phyloP scores from a whole-genome alignment of 2,329 filamentous ascomycete species.

The Aspergillus caelatus region DNA sequence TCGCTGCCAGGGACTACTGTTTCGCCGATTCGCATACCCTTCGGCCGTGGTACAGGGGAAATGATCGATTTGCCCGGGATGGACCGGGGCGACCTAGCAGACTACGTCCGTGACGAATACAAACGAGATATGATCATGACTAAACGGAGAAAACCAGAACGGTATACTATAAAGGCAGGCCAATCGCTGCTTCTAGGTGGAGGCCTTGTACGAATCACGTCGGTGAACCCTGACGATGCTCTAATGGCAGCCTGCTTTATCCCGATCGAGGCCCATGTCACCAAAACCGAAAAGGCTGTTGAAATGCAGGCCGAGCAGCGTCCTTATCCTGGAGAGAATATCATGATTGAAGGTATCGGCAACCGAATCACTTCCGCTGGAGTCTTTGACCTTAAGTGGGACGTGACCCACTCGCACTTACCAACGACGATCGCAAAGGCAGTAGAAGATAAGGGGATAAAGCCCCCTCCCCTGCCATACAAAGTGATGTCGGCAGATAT shows the following conservation, averaged over 20 bases:
- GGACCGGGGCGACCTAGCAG: slow-evolving; percentile 70
- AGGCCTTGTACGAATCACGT: slow-evolving; percentile 85
- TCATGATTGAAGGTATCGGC: slow-evolving; percentile 62
- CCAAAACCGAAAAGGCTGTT: slow-evolving; percentile 76
- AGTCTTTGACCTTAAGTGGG: slow-evolving; percentile 72
- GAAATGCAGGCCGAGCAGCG: slow-evolving; percentile 69
- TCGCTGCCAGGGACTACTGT: slow-evolving; percentile 90
- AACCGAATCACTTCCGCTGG: slow-evolving; percentile 70
- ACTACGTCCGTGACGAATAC: slow-evolving; percentile 68
- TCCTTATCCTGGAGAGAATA: slow-evolving; percentile 63
- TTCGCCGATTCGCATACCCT: slow-evolving; percentile 90
- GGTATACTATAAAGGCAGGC: slow-evolving; percentile 71
- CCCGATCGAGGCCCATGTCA: slow-evolving; percentile 74
- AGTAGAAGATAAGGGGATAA: slow-evolving; percentile 64
- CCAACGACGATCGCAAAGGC: slow-evolving; percentile 71
- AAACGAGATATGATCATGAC: slow-evolving; percentile 76
- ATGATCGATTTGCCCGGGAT: slow-evolving; percentile 91
- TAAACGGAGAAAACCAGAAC: slow-evolving; percentile 71
- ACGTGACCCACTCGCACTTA: slow-evolving; percentile 79
- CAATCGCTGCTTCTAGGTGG: slow-evolving; percentile 83
- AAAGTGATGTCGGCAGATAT: slow-evolving; percentile 79
- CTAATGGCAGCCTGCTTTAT: slow-evolving; percentile 88
- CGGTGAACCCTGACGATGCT: slow-evolving; percentile 63
- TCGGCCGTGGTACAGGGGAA: slow-evolving; percentile 82
- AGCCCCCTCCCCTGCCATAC: slow-evolving; percentile 65